Base-by-base conservation (phyloP, 768 basidiomycete genomes). In the Hemileccinum rubropunctum region DNA sequence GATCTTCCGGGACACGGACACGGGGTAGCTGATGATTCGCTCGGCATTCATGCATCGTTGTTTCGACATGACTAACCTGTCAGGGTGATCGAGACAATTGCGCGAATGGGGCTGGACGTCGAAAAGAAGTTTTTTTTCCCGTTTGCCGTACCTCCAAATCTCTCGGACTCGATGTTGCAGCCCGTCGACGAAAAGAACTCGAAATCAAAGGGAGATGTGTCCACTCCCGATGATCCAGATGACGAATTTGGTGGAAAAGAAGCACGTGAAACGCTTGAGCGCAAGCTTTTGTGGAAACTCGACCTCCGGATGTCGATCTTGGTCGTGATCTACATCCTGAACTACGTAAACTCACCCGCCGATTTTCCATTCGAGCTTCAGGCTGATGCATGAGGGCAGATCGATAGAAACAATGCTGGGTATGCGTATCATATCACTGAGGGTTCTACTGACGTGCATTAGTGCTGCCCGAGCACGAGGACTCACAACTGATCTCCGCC, bases 321-420 rank as follows among this genome's bases (percentile, higher is more conserved):
- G 53, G 67, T 81, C 23, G 41, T 68, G 14, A 69, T 73, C 32
- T 71, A 72, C 36, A 69, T 73, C 34, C 45, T 71, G 12, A 73
- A 72, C 54, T 73, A 69, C 34, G 69, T 71, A 39, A 44, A 55
- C 18, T 39, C 37, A 32, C 42, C 21, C 36, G 18, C 36, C 32
- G 0, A 2, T 18, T 50, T 45, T 28, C 10, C 26, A 18, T 18
- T 26, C 17, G 26, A 21, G 9, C 46, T 35, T 26, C 14, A 37
- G 8, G 18, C 49, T 51, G n/a, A 51, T 39, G 6, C n/a, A 18
- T 15, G 12, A 17, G 33, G 2, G 12, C 39, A 85, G 77, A 77
- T 88, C 48, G 85, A 88, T 61, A 75, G 85, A 40, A 88, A 87
- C 60, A 86, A 86, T 65, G 83, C 77, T 33, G 68, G 77, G 83